Evolutionary conservation across 2,329 filamentous ascomycete genomes (phyloP).

Genomic region (Pseudogymnoascus sp.): DNA sequence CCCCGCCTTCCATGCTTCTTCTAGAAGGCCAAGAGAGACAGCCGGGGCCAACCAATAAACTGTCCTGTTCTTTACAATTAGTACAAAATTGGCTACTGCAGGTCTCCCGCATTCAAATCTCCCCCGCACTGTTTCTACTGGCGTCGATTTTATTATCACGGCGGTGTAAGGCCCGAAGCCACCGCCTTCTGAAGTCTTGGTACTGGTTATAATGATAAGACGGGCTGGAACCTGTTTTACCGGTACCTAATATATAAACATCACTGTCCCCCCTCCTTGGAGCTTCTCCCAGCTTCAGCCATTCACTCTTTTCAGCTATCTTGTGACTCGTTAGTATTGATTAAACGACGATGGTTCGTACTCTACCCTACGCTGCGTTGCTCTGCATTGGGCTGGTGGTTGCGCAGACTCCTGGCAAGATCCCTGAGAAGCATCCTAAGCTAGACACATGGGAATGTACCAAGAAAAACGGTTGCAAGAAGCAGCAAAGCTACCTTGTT

Average conservation of each 20-base stretch:
- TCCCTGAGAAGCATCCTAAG: constrained; percentile 41
- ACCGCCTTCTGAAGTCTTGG: background rate
- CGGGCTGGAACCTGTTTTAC: background rate
- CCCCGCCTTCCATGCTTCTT: background rate
- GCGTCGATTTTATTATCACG: background rate
- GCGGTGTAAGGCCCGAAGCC: constrained; percentile 7
- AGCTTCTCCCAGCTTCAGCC: background rate
- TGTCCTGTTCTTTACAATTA: background rate
- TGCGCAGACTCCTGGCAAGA: constrained; percentile 33
- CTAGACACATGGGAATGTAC: constrained; percentile 46
- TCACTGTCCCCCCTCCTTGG: background rate
- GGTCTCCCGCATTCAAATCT: constrained; percentile 5
- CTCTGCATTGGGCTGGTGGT: constrained; percentile 11
- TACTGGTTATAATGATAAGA: background rate
- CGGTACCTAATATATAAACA: background rate
- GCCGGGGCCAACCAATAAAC: background rate
- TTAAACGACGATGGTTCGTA: constrained; percentile 2
- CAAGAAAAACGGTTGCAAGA: constrained; percentile 38
- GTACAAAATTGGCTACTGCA: constrained; percentile 5
- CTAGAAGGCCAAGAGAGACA: background rate
- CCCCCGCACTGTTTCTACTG: background rate
- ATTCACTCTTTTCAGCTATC: background rate
- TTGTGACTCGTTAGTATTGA: background rate
- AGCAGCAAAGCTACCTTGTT: constrained; percentile 40
- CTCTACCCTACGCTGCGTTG: background rate